A percentile compares a stretch with the other conserved stretches of the same genome.
Evolutionary conservation across 306 rosid genomes (phyloP).

Genomic region (Herpetospermum pedunculosum): DNA sequence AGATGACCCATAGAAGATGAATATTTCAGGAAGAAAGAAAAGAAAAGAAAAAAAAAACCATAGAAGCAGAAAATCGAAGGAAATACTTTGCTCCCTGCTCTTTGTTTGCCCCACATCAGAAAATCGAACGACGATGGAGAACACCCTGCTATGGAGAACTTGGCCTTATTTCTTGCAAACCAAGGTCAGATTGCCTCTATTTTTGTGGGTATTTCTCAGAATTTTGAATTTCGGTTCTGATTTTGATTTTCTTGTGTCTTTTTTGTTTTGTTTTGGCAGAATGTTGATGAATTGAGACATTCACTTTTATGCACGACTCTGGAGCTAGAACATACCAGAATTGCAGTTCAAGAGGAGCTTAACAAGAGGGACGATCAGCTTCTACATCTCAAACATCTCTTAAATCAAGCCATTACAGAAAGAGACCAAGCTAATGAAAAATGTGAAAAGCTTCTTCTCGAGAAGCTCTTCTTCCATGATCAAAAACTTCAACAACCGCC

Average conservation of each 20-base stretch:
- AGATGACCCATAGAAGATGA: too few relatives aligned
- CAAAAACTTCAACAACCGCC: constrained; percentile 13
- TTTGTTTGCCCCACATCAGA: too few relatives aligned
- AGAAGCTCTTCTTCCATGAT: constrained; percentile 33
- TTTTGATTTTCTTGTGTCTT: neutral
- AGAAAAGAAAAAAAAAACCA: too few relatives aligned
- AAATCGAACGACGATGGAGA: too few relatives aligned
- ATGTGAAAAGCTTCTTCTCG: constrained; percentile 42
- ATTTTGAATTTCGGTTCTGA: neutral
- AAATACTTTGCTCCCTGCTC: too few relatives aligned
- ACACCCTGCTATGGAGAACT: too few relatives aligned
- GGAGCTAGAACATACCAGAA: constrained; percentile 74
- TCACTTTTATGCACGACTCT: constrained; percentile 45
- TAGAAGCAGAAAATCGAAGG: too few relatives aligned
- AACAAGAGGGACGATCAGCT: constrained; percentile 69
- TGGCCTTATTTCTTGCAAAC: neutral
- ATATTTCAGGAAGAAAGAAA: too few relatives aligned
- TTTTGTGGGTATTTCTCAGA: neutral
- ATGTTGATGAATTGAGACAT: constrained; percentile 66
- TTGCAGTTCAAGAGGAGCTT: constrained; percentile 62
- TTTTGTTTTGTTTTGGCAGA: constrained; percentile 22
- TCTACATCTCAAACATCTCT: constrained; percentile 39
- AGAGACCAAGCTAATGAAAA: constrained; percentile 78
- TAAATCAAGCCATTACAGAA: constrained; percentile 50
- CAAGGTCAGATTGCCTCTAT: neutral